Conservation (phyloP, 768 basidiomycete species). For the Lactifluus pinguis region DNA sequence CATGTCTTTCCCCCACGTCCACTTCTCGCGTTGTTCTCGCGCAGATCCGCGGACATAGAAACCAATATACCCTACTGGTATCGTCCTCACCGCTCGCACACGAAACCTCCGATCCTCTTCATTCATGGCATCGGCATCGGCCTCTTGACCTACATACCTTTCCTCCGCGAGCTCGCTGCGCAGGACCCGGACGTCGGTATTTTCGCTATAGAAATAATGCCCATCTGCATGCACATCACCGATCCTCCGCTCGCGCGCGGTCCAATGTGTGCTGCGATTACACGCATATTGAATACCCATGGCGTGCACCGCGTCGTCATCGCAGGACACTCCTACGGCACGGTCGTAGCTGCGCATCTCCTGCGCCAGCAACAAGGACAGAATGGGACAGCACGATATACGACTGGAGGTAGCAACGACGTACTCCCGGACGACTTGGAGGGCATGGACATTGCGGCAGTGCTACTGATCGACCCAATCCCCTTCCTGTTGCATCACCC, state of each 20-base stretch:
- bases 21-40: constrained; percentile 37
- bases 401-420: not conserved
- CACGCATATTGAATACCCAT: constrained; percentile 37
- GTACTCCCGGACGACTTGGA: too few relatives aligned
- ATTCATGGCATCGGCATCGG: constrained; percentile 68
- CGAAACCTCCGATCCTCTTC: constrained; percentile 49
- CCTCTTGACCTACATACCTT: constrained; percentile 45
- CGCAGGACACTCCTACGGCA: constrained; percentile 55
- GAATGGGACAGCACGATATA: not conserved
- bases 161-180: constrained; percentile 38
- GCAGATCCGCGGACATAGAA: constrained; percentile 24
- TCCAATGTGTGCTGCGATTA: constrained; percentile 35
- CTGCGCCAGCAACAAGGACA: constrained; percentile 27
- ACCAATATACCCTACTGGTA: constrained; percentile 38
- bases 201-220: constrained; percentile 49
- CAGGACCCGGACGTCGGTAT: constrained; percentile 46
- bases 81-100: constrained; percentile 38
- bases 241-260: constrained; percentile 36
- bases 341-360: constrained; percentile 46
- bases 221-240: constrained; percentile 54
- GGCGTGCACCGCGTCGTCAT: constrained; percentile 34
- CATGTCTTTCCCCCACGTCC: constrained; percentile 45
- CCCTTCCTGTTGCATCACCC: constrained; percentile 56
- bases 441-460: constrained; percentile 30
- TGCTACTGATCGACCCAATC: constrained; percentile 54